These are phyloP conservation scores for Taphrina confusa DNA, from an alignment of 1,139 yeast genomes.

Conservation along the genomic window DNA sequence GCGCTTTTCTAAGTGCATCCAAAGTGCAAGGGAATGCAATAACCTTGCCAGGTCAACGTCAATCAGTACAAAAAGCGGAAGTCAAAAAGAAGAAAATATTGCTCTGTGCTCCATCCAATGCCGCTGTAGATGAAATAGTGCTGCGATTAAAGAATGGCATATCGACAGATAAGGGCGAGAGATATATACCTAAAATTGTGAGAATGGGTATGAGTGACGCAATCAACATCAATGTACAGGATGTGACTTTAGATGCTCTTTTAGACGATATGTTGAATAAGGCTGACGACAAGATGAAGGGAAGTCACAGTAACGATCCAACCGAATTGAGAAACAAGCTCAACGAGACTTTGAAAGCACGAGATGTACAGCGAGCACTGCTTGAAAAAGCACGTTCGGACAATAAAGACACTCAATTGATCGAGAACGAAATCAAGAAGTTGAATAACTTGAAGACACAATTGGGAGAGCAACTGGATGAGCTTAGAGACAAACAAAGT, in stretches of 20 bases:
- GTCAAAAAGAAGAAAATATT: constrained; percentile 55
- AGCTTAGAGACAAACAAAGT: constrained; percentile 70
- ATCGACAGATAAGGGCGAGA: constrained; percentile 51
- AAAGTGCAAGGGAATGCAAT: constrained; percentile 46
- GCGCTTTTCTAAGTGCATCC: constrained; percentile 62
- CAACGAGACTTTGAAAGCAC: constrained; percentile 54
- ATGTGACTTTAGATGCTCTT: constrained; percentile 80
- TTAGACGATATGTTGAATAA: constrained; percentile 64
- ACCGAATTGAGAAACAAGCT: constrained; percentile 57
- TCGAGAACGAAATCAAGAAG: constrained; percentile 40
- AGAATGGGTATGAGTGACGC: constrained; percentile 90
- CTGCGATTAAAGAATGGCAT: constrained; percentile 78
- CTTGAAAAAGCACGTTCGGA: constrained; percentile 42
- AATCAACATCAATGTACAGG: constrained; percentile 77
- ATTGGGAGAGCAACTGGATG: constrained; percentile 72
- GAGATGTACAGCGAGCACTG: constrained; percentile 54
- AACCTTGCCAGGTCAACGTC: constrained; percentile 46
- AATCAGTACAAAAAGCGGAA: constrained; percentile 41
- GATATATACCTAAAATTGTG: constrained; percentile 69
- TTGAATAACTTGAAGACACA: constrained; percentile 64
- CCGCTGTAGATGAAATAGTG: constrained; percentile 97
- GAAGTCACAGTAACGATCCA: constrained; percentile 47
- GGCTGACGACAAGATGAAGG: constrained; percentile 44
- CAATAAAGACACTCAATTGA: constrained; percentile 41
- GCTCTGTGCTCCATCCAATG: constrained; percentile 97